Conservation (phyloP, 2,329 filamentous ascomycete genomes). For the Colletotrichum tropicale region DNA sequence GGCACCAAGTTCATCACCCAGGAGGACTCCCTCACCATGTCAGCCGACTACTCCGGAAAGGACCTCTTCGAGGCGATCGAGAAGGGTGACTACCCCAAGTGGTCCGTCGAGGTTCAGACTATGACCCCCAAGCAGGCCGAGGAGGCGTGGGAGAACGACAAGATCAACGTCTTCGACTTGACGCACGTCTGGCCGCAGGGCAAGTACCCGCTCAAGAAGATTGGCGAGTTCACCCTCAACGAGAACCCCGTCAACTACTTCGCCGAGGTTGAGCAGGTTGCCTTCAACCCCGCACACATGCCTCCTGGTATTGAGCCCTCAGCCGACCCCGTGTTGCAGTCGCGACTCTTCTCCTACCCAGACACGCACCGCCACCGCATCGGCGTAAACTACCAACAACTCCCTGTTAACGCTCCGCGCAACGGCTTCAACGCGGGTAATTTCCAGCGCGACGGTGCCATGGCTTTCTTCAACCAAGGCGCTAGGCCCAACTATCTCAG, state of each 20-base stretch:
- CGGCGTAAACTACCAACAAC: constrained; percentile 67
- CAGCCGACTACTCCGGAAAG: constrained; percentile 54
- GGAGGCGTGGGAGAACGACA: constrained; percentile 30
- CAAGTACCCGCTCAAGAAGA: constrained; percentile 64
- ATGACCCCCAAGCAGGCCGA: constrained; percentile 57
- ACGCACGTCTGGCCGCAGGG: constrained; percentile 62
- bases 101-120: constrained; percentile 59
- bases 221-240: constrained; percentile 69
- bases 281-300: constrained; percentile 68
- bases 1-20: constrained; percentile 48
- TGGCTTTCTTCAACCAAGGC: constrained; percentile 51
- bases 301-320: constrained; percentile 67
- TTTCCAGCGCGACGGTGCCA: constrained; percentile 69
- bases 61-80: constrained; percentile 44
- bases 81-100: constrained; percentile 47
- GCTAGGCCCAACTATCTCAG: constrained; percentile 19
- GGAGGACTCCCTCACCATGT: constrained; percentile 39
- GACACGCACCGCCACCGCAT: constrained; percentile 68
- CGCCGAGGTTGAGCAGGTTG: constrained; percentile 70
- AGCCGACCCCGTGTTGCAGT: constrained; percentile 66
- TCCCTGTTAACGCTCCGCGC: constrained; percentile 64
- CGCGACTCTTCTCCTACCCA: constrained; percentile 64
- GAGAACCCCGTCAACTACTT: constrained; percentile 72
- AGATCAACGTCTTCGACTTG: constrained; percentile 58
- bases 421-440: constrained; percentile 62